Conservation (phyloP, 495 filamentous ascomycete species). For the Trichoderma reesei region DNA sequence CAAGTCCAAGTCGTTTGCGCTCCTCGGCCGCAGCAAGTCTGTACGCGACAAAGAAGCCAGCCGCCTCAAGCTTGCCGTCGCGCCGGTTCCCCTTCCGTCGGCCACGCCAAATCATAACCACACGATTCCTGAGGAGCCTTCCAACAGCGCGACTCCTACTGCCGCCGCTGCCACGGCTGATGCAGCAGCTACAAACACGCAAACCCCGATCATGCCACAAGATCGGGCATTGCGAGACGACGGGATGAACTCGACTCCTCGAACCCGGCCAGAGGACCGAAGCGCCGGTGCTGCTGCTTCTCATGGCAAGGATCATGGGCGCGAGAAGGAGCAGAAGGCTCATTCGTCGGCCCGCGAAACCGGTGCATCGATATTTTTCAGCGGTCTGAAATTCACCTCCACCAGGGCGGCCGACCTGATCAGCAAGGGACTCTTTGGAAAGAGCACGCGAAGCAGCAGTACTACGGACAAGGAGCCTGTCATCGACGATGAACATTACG, state of each 20-base stretch:
- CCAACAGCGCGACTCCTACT: not conserved
- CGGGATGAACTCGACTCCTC: constrained; percentile 50
- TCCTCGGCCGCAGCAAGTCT: constrained; percentile 60
- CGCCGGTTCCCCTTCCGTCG: not conserved
- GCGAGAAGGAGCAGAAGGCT: constrained; percentile 14
- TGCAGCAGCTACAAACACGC: constrained; percentile 17
- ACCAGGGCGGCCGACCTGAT: constrained; percentile 68
- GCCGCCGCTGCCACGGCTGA: constrained; percentile 12
- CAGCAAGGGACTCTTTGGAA: constrained; percentile 68
- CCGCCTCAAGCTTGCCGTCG: constrained; percentile 17
- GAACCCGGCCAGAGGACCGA: constrained; percentile 58
- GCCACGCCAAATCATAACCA: not conserved
- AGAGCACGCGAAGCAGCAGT: constrained; percentile 61
- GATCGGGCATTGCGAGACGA: constrained; percentile 54
- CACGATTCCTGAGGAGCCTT: not conserved
- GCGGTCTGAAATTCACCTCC: constrained; percentile 59
- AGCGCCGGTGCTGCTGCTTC: constrained; percentile 22
- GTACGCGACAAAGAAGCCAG: constrained; percentile 44
- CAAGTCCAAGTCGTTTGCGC: constrained; percentile 47
- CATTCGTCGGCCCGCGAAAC: constrained; percentile 51
- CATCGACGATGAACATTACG: constrained; percentile 65
- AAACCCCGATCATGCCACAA: constrained; percentile 50
- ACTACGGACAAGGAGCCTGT: constrained; percentile 54
- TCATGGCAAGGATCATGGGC: constrained; percentile 29
- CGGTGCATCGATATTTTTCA: constrained; percentile 56